These are phyloP conservation scores for Coriolopsis trogii DNA, from an alignment of 1,284 basidiomycete genomes.

Conservation along the genomic window DNA sequence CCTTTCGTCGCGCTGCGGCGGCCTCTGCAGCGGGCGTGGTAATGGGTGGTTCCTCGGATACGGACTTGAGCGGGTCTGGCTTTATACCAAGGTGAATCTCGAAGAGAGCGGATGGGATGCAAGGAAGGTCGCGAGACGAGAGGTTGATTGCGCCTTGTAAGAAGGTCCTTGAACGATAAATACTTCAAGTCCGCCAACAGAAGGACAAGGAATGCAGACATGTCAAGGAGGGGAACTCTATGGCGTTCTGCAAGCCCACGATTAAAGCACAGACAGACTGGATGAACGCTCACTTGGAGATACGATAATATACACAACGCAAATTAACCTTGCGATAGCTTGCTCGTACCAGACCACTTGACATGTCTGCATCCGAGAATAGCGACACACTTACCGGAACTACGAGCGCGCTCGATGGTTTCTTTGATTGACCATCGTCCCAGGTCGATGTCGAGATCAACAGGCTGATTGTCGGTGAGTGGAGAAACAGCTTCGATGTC, in stretches of 20 bases:
- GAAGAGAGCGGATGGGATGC: conserved; percentile 76
- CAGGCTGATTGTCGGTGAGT: conserved; percentile 31
- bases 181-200: conserved; percentile 24
- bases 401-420: conserved; percentile 74
- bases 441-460: conserved; percentile 57
- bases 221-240: conserved; percentile 23
- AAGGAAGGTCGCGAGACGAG: conserved; percentile 66
- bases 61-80: conserved; percentile 63
- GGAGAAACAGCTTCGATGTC: conserved; percentile 53
- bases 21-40: conserved; percentile 37
- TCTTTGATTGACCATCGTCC: conserved; percentile 73
- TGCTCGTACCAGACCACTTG: conserved; percentile 14
- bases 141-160: conserved; percentile 69
- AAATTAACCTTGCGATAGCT: too few relatives aligned
- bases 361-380: conserved; percentile 14
- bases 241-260: too few relatives aligned
- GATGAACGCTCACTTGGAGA: too few relatives aligned
- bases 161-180: conserved; percentile 24
- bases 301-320: too few relatives aligned
- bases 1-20: conserved; percentile 15
- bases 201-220: conserved; percentile 14
- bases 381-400: conserved; percentile 57
- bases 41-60: conserved; percentile 61
- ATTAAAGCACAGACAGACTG: too few relatives aligned
- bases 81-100: conserved; percentile 76